Evolutionary conservation across 2,329 filamentous ascomycete species (phyloP).

Genomic region (Fusarium nisikadoi): DNA sequence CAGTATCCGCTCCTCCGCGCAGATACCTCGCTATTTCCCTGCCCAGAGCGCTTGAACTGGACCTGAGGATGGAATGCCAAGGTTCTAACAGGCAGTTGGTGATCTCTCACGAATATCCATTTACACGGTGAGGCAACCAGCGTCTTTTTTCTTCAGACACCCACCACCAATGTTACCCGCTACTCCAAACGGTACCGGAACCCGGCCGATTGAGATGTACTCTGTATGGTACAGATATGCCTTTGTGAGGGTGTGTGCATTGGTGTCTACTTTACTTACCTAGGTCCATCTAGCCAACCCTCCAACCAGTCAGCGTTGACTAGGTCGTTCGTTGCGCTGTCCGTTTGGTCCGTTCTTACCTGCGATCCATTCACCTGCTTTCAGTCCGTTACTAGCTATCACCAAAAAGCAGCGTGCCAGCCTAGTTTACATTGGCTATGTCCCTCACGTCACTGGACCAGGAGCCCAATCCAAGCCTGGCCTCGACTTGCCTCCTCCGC

Average conservation of each 20-base stretch:
- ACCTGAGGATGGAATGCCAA: slow-evolving; percentile 18
- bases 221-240: slow-evolving; percentile 30
- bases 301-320: slow-evolving; percentile 39
- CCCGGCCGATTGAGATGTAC: slow-evolving; percentile 39
- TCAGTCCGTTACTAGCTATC: slow-evolving; percentile 26
- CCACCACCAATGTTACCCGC: slow-evolving; percentile 34
- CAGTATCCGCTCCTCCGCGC: slow-evolving; percentile 19
- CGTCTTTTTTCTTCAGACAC: slow-evolving; percentile 14
- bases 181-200: slow-evolving; percentile 41
- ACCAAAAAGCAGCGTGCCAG: slow-evolving; percentile 39
- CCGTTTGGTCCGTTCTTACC: slow-evolving; percentile 36
- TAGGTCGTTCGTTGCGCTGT: slow-evolving; percentile 34
- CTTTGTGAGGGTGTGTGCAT: slow-evolving; percentile 40
- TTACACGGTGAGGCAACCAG: slow-evolving; percentile 34
- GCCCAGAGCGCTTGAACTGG: slow-evolving; percentile 11
- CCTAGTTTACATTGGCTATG: slow-evolving; percentile 34
- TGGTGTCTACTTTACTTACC: slow-evolving; percentile 38
- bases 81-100: slow-evolving; percentile 17
- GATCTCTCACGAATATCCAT: slow-evolving; percentile 30
- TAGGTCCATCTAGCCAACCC: slow-evolving; percentile 39
- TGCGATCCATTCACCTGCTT: slow-evolving; percentile 35
- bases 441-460: slow-evolving; percentile 44
- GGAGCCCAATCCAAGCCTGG: slow-evolving; percentile 28
- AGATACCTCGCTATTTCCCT: slow-evolving; percentile 9
- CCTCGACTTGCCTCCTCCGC: slow-evolving; percentile 30